These are phyloP conservation scores for Neurospora sp. DNA, from an alignment of 495 filamentous ascomycete genomes.

Conservation along the genomic window DNA sequence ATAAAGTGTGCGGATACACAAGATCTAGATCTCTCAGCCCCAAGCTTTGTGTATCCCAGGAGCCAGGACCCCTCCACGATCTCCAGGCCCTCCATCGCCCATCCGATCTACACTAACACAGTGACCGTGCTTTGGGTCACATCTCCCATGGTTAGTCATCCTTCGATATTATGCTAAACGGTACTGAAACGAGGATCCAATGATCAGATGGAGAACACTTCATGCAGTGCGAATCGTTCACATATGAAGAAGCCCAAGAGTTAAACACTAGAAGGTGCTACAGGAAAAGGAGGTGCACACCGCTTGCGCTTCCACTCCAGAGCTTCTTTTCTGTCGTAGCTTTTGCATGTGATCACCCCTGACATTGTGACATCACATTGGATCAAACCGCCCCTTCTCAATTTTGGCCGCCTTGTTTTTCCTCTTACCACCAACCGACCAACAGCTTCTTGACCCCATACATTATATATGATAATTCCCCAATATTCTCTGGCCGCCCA, in stretches of 20 bases:
- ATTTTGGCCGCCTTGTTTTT: not conserved
- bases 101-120: not conserved
- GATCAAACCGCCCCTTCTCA: not conserved
- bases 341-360: slow-evolving; percentile 9
- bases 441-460: not conserved
- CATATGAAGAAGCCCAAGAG: not conserved
- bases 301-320: not conserved
- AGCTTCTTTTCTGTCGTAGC: not conserved
- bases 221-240: not conserved
- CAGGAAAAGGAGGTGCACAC: not conserved
- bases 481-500: not conserved
- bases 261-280: not conserved
- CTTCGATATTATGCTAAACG: not conserved
- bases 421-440: not conserved
- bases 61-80: not conserved
- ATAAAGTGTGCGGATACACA: not conserved
- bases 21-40: not conserved
- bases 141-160: not conserved
- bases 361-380: slow-evolving; percentile 10
- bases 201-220: not conserved
- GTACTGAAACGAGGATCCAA: not conserved
- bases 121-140: not conserved
- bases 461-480: not conserved
- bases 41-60: not conserved
- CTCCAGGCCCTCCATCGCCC: not conserved